phyloP scores from a whole-genome alignment of 495 filamentous ascomycete species.

The Lindgomyces ingoldianus region DNA sequence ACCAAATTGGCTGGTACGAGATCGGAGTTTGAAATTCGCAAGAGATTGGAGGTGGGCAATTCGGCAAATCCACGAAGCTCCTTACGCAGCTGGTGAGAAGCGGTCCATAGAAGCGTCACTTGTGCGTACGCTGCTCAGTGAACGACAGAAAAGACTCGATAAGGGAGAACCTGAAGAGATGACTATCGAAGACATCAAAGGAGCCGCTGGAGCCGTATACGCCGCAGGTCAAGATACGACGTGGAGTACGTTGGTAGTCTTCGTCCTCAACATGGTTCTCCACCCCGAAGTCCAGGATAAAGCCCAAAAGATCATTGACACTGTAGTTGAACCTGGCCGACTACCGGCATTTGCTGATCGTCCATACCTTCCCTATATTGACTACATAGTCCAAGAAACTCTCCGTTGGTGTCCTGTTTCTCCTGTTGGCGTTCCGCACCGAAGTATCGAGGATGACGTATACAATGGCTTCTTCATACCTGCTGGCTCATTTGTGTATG shows the following conservation, averaged over 20 bases:
- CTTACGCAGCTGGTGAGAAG: slow-evolving; percentile 10
- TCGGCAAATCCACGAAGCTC: slow-evolving; percentile 5
- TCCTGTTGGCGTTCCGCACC: slow-evolving; percentile 17
- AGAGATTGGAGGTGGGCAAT: slow-evolving; percentile 11
- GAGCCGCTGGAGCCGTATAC: slow-evolving; percentile 52
- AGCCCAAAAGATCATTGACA: slow-evolving; percentile 6
- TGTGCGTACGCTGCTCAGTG: not conserved
- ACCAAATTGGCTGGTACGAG: slow-evolving; percentile 22
- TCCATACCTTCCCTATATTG: slow-evolving; percentile 12
- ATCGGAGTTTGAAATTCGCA: slow-evolving; percentile 14
- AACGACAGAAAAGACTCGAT: slow-evolving; percentile 29
- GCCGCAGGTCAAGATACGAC: slow-evolving; percentile 55
- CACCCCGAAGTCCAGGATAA: slow-evolving; percentile 33
- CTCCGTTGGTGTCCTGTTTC: slow-evolving; percentile 12
- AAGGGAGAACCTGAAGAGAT: slow-evolving; percentile 43
- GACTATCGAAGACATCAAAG: slow-evolving; percentile 52
- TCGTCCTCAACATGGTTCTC: slow-evolving; percentile 39
- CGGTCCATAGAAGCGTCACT: slow-evolving; percentile 2
- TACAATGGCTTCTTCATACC: slow-evolving; percentile 52
- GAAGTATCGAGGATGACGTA: slow-evolving; percentile 11
- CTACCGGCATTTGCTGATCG: slow-evolving; percentile 13
- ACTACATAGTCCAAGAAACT: slow-evolving; percentile 15
- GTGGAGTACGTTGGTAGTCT: slow-evolving; percentile 46
- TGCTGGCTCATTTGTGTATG: slow-evolving; percentile 50
- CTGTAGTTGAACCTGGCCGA: slow-evolving; percentile 1